Conservation (phyloP, 1,284 basidiomycete genomes). For the Entoloma clypeatum region DNA sequence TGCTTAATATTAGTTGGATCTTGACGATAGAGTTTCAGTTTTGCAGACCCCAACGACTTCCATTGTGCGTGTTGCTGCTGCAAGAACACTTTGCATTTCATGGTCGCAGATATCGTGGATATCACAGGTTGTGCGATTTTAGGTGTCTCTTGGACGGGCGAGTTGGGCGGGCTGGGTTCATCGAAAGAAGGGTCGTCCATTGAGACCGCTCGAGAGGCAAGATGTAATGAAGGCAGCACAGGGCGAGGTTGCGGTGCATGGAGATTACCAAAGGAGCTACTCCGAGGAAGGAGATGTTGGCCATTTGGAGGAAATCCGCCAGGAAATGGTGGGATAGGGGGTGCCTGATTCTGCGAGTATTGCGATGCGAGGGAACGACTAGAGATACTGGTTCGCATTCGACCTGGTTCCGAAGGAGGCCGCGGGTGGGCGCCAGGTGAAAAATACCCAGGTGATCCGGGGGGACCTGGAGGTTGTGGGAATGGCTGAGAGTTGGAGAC, state of each 20-base stretch:
- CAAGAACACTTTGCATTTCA: slow-evolving; percentile 98
- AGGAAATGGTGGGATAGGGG: slow-evolving; percentile 48
- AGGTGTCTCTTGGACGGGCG: slow-evolving; percentile 59
- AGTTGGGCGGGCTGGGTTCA: slow-evolving; percentile 74
- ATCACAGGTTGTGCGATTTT: slow-evolving; percentile 63
- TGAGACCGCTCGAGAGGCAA: slow-evolving; percentile 48
- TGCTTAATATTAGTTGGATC: slow-evolving; percentile 89
- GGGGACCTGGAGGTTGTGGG: slow-evolving; percentile 13
- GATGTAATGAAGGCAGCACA: slow-evolving; percentile 59
- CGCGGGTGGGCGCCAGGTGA: slow-evolving; percentile 20
- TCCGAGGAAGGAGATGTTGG: slow-evolving; percentile 31
- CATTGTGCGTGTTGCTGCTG: slow-evolving; percentile 95
- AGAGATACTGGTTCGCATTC: slow-evolving; percentile 57
- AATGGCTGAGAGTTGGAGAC: slow-evolving; percentile 8
- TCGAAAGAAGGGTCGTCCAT: slow-evolving; percentile 50
- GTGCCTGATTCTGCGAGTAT: slow-evolving; percentile 40
- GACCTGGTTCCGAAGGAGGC: slow-evolving; percentile 41
- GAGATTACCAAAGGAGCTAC: slow-evolving; percentile 35
- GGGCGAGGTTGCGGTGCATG: slow-evolving; percentile 49
- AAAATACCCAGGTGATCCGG: slow-evolving; percentile 22
- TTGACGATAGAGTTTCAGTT: slow-evolving; percentile 84
- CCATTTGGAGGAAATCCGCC: slow-evolving; percentile 37
- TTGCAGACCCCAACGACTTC: slow-evolving; percentile 90
- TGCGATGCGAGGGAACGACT: slow-evolving; percentile 57
- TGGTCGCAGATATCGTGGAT: slow-evolving; percentile 80